These are phyloP conservation scores for Wickerhamiella domercqiae DNA, from an alignment of 805 yeast species.

Conservation along the genomic window DNA sequence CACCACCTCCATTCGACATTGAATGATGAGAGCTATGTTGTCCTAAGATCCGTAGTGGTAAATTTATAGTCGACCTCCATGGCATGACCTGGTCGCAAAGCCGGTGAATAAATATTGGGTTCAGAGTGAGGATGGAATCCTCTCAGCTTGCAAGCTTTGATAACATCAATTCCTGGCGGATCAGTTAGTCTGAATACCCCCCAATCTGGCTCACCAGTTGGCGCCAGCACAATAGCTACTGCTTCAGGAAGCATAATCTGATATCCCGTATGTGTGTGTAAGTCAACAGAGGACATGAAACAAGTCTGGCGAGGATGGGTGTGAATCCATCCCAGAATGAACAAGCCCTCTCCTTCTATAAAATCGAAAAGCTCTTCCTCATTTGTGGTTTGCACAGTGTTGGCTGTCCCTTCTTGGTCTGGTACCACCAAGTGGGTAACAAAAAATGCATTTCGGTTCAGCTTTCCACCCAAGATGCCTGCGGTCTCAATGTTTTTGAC, in stretches of 20 bases:
- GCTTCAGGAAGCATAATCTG: conserved; percentile 59
- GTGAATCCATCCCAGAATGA: conserved; percentile 62
- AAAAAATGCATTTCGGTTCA: conserved; percentile 47
- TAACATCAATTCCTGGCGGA: conserved; percentile 45
- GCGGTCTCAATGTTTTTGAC: conserved; percentile 41
- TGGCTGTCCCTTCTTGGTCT: conserved; percentile 44
- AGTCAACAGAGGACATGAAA: conserved; percentile 47
- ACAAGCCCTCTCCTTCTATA: conserved; percentile 39
- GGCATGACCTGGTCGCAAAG: conserved; percentile 14
- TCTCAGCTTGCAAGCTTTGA: conserved; percentile 37
- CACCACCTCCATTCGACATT: not conserved
- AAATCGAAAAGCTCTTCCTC: conserved; percentile 44
- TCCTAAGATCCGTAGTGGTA: conserved; percentile 30
- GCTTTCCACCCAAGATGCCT: conserved; percentile 49
- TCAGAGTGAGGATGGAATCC: conserved; percentile 50
- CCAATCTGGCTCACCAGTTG: conserved; percentile 32
- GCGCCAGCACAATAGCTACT: conserved; percentile 52
- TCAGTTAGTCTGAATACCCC: conserved; percentile 50
- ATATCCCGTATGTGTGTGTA: conserved; percentile 54
- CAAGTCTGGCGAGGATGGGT: conserved; percentile 66
- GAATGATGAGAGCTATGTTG: too few species aligned
- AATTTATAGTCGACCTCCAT: conserved; percentile 9
- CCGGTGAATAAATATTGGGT: conserved; percentile 29
- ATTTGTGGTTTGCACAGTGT: conserved; percentile 46
- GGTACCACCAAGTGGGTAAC: conserved; percentile 49